Evolutionary conservation across 441 rosid genomes (phyloP), one percentile per base, ranked within the genome.

Genomic region (Syzygium syzygioides): DNA sequence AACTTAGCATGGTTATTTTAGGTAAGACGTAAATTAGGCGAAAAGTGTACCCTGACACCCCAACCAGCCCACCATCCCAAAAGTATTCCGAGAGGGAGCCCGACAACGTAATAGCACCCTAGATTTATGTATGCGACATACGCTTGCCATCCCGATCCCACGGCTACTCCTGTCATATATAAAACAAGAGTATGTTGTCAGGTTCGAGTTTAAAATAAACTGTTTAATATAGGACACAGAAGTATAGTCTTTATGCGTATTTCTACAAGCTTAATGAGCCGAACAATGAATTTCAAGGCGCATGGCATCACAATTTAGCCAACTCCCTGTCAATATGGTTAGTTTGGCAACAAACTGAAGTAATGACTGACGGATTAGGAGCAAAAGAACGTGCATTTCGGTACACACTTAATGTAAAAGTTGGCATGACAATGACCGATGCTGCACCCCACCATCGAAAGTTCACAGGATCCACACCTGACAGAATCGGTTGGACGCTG

Each of bases 121-220:
- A 97, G 85, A 89, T 97, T 97, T 89, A 97, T 79, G 62, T 91
- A 97, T 4, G 99, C 99, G 57, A 96, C 98, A 13, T 80, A 52
- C 26, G 94, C 91, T 92, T 97, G 98, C 98, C 98, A 95, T 32
- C 98, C 98, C 4, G 96, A 95, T 55, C 99, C 98, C 17, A 96
- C 92, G 17, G 98, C 99, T 56, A 94, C 99, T 53, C 98, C 98
- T 97, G 90, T 37, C 26, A 87, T 53, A 14, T 28, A 41, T 54
- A 18, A 84, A 59, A 45, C 32, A 52, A 87, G 48, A 87, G n/a
- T 4, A 55, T 2, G 55, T 18, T 48, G n/a, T 41, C 41, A 76
- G n/a, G 15, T 76, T 76, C 52, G 25, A 41, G 52, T 71, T 41
- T 23, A 26, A 76, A 18, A 41, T 25, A 23, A 23, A 23, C 52